phyloP scores from a whole-genome alignment of 495 filamentous ascomycete genomes.

The Talaromyces borbonicus region DNA sequence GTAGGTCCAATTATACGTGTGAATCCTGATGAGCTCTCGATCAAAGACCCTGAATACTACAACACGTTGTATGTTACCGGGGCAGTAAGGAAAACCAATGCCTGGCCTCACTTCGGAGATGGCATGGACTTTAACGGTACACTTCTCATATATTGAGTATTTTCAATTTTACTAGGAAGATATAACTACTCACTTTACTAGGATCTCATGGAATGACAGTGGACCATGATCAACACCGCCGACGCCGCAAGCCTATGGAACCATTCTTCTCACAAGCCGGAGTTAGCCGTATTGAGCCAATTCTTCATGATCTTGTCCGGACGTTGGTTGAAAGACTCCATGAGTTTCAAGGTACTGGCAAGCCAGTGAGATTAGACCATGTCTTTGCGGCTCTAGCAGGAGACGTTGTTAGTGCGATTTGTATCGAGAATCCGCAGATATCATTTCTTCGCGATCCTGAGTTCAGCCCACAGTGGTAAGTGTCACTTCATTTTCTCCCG shows the following conservation, averaged over 20 bases:
- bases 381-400: slow-evolving; percentile 25
- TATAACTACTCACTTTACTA: neutral
- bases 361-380: slow-evolving; percentile 22
- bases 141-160: neutral
- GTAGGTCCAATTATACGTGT: slow-evolving; percentile 24
- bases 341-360: slow-evolving; percentile 18
- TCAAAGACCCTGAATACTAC: slow-evolving; percentile 22
- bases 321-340: slow-evolving; percentile 24
- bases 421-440: neutral
- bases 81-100: neutral
- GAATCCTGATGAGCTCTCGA: slow-evolving; percentile 20
- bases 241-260: slow-evolving; percentile 18
- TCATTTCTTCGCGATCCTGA: neutral
- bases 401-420: slow-evolving; percentile 30
- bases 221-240: slow-evolving; percentile 17
- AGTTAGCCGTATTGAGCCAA: slow-evolving; percentile 20
- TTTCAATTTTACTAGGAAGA: neutral
- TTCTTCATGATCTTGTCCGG: slow-evolving; percentile 18
- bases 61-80: slow-evolving; percentile 13
- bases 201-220: neutral
- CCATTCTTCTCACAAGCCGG: slow-evolving; percentile 21
- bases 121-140: neutral
- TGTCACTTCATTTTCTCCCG: neutral
- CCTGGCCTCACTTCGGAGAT: neutral
- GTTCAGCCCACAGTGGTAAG: neutral